These are phyloP conservation scores for Artemisia argyi DNA, from an alignment of 129 eudicot genomes.

Conservation along the genomic window DNA sequence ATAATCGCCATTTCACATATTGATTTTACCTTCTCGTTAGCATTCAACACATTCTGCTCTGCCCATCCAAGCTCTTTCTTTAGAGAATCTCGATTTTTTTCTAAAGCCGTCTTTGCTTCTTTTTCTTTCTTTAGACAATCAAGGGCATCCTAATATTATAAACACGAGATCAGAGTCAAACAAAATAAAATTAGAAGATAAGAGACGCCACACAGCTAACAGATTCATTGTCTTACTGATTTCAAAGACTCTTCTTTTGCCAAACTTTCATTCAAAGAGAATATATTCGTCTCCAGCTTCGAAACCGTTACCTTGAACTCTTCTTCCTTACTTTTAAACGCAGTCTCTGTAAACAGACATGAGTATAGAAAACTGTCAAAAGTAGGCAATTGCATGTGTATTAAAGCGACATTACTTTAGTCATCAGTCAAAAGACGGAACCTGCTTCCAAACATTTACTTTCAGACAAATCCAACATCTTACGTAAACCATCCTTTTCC, in stretches of 20 bases:
- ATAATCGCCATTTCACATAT: neutral
- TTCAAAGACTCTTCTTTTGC: slow-evolving; percentile 52
- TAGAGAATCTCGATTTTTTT: slow-evolving; percentile 46
- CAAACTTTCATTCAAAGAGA: slow-evolving; percentile 45
- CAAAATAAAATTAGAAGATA: slow-evolving; percentile 4
- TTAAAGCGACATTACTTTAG: neutral
- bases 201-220: neutral
- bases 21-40: slow-evolving; percentile 49
- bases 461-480: slow-evolving; percentile 44
- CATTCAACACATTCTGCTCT: slow-evolving; percentile 39
- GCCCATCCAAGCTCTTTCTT: slow-evolving; percentile 47
- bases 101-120: slow-evolving; percentile 43
- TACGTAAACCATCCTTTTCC: slow-evolving; percentile 43
- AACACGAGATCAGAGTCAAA: neutral
- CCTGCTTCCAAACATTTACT: slow-evolving; percentile 43
- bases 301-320: slow-evolving; percentile 45
- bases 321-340: slow-evolving; percentile 50
- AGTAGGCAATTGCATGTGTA: neutral
- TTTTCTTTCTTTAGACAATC: slow-evolving; percentile 42
- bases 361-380: neutral
- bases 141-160: slow-evolving; percentile 39
- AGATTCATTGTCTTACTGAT: slow-evolving; percentile 30
- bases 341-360: slow-evolving; percentile 37
- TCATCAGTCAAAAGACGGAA: slow-evolving; percentile 9
- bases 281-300: slow-evolving; percentile 31